These are phyloP conservation scores for Arthroderma sp. DNA, from an alignment of 2,329 filamentous ascomycete genomes.

Conservation along the genomic window DNA sequence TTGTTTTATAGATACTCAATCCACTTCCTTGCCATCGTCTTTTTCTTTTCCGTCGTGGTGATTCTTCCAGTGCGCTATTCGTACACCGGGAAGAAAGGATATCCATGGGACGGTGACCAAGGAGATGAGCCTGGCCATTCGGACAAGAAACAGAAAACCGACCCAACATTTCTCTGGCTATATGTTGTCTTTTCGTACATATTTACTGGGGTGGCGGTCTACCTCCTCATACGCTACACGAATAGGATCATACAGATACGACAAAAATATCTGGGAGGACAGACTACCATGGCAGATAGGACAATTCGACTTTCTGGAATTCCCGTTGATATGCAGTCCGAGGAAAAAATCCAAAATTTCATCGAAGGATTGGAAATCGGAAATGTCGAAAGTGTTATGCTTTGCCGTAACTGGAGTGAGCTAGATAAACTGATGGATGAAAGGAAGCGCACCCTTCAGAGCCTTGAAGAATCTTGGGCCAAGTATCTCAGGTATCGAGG, in stretches of 20 bases:
- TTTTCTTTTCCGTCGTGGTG: constrained; percentile 68
- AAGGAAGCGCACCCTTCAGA: constrained; percentile 53
- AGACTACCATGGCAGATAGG: constrained; percentile 89
- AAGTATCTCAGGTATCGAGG: constrained; percentile 53
- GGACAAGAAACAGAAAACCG: constrained; percentile 23
- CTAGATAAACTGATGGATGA: constrained; percentile 63
- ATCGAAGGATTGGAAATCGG: constrained; percentile 83
- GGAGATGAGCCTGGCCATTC: constrained; percentile 25
- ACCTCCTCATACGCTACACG: constrained; percentile 72
- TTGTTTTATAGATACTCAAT: constrained; percentile 94
- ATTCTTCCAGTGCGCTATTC: constrained; percentile 75
- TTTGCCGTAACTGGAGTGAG: constrained; percentile 77
- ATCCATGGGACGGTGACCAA: constrained; percentile 24
- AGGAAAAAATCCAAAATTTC: constrained; percentile 71
- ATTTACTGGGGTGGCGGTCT: constrained; percentile 71
- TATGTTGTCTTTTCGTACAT: constrained; percentile 92
- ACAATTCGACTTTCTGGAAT: constrained; percentile 88
- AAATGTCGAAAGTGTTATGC: constrained; percentile 71
- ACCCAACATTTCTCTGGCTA: constrained; percentile 64
- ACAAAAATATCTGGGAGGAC: constrained; percentile 83
- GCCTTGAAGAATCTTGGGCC: constrained; percentile 74
- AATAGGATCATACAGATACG: constrained; percentile 71
- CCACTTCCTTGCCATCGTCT: constrained; percentile 64
- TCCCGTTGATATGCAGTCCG: constrained; percentile 62
- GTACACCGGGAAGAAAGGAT: constrained; percentile 40